phyloP scores from a whole-genome alignment of 1,284 basidiomycete genomes.

The Ustilago curta region DNA sequence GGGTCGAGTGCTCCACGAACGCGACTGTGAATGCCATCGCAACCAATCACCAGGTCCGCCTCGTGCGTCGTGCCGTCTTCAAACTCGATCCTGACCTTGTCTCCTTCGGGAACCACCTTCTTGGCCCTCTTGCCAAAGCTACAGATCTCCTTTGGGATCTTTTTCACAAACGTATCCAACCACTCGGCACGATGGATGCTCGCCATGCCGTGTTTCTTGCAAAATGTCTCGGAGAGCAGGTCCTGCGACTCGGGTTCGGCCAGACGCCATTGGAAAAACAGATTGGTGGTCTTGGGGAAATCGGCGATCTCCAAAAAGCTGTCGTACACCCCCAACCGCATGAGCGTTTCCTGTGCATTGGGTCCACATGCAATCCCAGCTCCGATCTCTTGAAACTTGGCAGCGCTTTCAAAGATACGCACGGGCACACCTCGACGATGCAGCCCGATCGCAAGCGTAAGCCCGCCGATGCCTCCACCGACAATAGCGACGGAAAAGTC shows the following conservation, averaged over 20 bases:
- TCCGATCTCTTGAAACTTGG: constrained; percentile 47
- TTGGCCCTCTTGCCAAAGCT: constrained; percentile 47
- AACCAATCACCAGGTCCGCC: constrained; percentile 64
- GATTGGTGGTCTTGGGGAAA: constrained; percentile 40
- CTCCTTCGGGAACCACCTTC: constrained; percentile 10
- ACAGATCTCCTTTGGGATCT: constrained; percentile 30
- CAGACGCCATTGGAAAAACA: constrained; percentile 56
- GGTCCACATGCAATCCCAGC: constrained; percentile 45
- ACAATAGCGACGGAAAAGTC: constrained; percentile 48
- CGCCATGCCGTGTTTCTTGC: constrained; percentile 47
- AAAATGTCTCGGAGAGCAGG: constrained; percentile 40
- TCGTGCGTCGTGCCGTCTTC: constrained; percentile 40
- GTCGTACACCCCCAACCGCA: constrained; percentile 36
- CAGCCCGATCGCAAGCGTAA: constrained; percentile 47
- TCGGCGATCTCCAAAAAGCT: constrained; percentile 42
- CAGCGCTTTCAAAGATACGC: constrained; percentile 46
- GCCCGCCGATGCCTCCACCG: constrained; percentile 55
- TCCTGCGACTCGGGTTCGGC: constrained; percentile 32
- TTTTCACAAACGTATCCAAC: constrained; percentile 43
- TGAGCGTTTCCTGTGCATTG: constrained; percentile 34
- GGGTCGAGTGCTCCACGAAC: constrained; percentile 54
- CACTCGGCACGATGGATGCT: constrained; percentile 52
- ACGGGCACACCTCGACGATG: constrained; percentile 29
- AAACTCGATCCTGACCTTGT: constrained; percentile 28
- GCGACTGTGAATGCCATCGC: constrained; percentile 65